phyloP scores from a whole-genome alignment of 176 grass and related monocot genomes.

The Tillandsia fasciculata region DNA sequence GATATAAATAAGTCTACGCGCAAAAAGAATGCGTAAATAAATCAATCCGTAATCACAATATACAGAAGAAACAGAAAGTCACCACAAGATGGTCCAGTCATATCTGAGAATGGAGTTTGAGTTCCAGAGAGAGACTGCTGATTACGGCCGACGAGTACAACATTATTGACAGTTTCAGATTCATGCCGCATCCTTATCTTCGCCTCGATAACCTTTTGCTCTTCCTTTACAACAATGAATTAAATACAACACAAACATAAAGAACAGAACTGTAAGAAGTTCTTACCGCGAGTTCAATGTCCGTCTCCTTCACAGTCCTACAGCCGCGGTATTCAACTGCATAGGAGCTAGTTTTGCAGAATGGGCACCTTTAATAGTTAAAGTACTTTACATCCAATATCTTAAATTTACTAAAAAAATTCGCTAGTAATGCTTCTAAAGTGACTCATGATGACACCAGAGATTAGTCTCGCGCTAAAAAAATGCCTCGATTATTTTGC shows the following conservation, averaged over 20 bases:
- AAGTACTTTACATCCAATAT: conserved; percentile 18
- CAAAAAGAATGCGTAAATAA: neutral
- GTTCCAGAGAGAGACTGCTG: neutral
- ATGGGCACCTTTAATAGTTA: conserved; percentile 51
- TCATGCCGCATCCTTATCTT: conserved; percentile 19
- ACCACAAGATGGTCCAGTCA: neutral
- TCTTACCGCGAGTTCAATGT: conserved; percentile 32
- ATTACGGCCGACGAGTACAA: neutral
- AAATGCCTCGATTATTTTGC: too few relatives aligned
- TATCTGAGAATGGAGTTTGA: neutral
- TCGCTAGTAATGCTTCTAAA: neutral
- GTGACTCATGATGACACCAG: neutral
- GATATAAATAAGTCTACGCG: neutral
- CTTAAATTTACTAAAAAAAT: neutral
- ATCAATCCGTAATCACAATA: neutral
- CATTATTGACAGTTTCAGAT: conserved; percentile 1
- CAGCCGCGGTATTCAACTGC: conserved; percentile 47
- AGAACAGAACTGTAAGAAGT: neutral
- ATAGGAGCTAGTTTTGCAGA: conserved; percentile 55
- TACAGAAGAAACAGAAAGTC: neutral
- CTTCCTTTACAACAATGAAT: conserved; percentile 12
- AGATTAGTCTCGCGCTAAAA: too few relatives aligned
- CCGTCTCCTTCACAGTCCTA: conserved; percentile 29
- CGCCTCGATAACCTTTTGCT: conserved; percentile 19
- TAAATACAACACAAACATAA: neutral